Percentiles rank a stretch among this genome's conserved stretches.
Evolutionary conservation across 306 rosid genomes (phyloP).

Genomic region (Amphicarpaea edgeworthii): DNA sequence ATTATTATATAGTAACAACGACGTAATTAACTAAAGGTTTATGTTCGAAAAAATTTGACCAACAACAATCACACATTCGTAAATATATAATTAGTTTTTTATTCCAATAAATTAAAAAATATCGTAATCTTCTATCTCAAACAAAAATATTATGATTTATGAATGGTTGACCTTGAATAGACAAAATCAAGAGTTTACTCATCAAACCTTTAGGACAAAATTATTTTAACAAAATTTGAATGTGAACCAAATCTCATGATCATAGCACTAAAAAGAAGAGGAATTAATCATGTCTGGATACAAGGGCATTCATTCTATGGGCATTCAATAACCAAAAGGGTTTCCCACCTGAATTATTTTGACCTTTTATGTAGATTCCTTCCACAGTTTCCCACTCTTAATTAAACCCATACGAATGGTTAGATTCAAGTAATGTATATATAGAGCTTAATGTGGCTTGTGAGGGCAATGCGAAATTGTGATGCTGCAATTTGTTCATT

Average conservation of each 20-base stretch:
- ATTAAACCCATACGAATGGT: background rate
- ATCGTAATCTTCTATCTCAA: too few species aligned
- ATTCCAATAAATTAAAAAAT: too few species aligned
- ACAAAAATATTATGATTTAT: too few species aligned
- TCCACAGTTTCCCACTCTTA: background rate
- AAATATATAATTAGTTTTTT: too few species aligned
- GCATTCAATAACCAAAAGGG: background rate
- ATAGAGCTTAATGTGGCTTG: background rate
- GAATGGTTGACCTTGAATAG: conserved; percentile 50
- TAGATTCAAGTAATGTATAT: background rate
- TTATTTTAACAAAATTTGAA: conserved; percentile 15
- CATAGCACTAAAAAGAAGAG: conserved; percentile 23
- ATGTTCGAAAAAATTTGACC: too few species aligned
- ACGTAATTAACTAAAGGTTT: too few species aligned
- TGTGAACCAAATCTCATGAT: conserved; percentile 33
- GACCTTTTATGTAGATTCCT: background rate
- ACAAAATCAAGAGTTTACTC: conserved; percentile 45
- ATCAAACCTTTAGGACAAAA: conserved; percentile 36
- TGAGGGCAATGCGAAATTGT: background rate
- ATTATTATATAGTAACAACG: too few species aligned
- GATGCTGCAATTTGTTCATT: conserved; percentile 7
- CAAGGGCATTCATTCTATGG: background rate
- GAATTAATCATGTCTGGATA: background rate
- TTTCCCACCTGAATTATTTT: background rate
- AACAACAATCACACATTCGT: too few species aligned